Base-by-base conservation (phyloP, 345 rosid species). In the Erysimum cheiranthoides region DNA sequence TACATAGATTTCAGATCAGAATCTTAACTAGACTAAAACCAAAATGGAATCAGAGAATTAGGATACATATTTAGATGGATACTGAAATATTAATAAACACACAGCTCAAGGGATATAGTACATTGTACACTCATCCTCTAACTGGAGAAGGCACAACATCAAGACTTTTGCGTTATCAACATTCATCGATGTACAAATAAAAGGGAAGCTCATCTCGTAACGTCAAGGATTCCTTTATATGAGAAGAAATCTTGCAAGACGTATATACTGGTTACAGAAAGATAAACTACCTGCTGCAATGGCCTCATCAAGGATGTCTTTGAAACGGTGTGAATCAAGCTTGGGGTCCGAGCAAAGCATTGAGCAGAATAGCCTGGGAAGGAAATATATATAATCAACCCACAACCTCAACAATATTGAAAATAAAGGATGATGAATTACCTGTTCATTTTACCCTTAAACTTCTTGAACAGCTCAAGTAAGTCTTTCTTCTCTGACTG, bases 401-500 rank as follows among this genome's bases (percentile, higher is more conserved):
- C 61, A 52, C 39, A 69, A 13, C 27, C 40, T 1, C 52, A 53
- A 54, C 11, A 49, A 17, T 12, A 62, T 11, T 0, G 6, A 66
- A 42, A 46, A 38, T 31, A 34, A 73, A 54, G n/a, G 32, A 51
- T 16, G 68, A 68, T 59, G 50, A 42, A 54, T n/a, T 68, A 90
- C 98, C 87, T 90, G 76, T 84, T 81, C 97, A 90, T 91, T 28
- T 85, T 78, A 53, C 97, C 97, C 88, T 85, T 83, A 79, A 21
- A 81, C 79, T 84, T 66, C 58, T 77, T 74, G 46, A 88, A 90
- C 28, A 92, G 85, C 46, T 86, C 88, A 77, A 91, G 77, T 80
- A 94, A 79, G 84, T 94, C 97, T 67, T 81, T 87, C 86, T 87
- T 90, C 88, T 94, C 97, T 8, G 90, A 87, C 79, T 90, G 90